A percentile compares a stretch with the other conserved stretches of the same genome.
phyloP scores from a whole-genome alignment of 495 filamentous ascomycete genomes.

The Aspergillus sclerotiicarbonarius region DNA sequence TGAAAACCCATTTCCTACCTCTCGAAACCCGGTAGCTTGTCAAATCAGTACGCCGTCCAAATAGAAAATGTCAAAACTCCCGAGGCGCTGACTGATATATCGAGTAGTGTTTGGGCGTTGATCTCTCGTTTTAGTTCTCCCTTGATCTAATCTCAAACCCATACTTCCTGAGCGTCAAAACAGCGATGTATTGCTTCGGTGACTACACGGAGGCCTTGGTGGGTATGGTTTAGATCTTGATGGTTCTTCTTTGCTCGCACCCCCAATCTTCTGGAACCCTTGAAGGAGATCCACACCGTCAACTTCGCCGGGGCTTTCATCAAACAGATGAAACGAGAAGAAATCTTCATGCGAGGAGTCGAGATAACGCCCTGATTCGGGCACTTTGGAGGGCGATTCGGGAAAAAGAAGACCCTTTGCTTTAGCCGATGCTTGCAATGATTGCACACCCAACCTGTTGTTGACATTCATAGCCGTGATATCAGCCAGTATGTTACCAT shows the following conservation, averaged over 20 bases:
- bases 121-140: not conserved
- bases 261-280: constrained; percentile 88
- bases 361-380: constrained; percentile 55
- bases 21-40: not conserved
- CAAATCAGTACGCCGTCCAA: constrained; percentile 4
- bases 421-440: constrained; percentile 24
- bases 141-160: not conserved
- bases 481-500: constrained; percentile 60
- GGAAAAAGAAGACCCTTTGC: constrained; percentile 46
- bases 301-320: constrained; percentile 61
- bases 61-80: constrained; percentile 6
- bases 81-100: not conserved
- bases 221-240: constrained; percentile 28
- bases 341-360: constrained; percentile 59
- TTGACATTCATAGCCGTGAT: constrained; percentile 56
- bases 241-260: constrained; percentile 33
- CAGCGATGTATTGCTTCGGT: constrained; percentile 42
- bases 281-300: constrained; percentile 79
- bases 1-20: constrained; percentile 7
- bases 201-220: constrained; percentile 39
- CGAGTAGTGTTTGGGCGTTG: not conserved
- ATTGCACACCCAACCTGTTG: constrained; percentile 42
- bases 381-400: constrained; percentile 45
- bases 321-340: constrained; percentile 58
- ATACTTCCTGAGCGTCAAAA: constrained; percentile 27